Percentiles rank a stretch among this genome's conserved stretches.
Evolutionary conservation across 768 basidiomycete genomes (phyloP).

Genomic region (Amanita inopinata): DNA sequence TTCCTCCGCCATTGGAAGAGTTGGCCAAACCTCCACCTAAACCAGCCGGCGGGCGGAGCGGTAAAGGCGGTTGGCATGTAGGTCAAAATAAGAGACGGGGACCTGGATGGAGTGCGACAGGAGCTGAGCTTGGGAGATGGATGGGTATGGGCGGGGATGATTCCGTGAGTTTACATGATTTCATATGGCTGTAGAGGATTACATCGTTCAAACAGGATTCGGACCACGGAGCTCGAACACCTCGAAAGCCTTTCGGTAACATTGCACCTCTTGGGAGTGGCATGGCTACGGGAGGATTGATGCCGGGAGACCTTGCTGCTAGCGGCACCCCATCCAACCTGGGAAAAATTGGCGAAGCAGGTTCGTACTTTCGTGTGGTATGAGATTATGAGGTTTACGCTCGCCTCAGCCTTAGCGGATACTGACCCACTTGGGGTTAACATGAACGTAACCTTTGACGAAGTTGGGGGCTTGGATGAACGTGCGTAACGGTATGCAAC

Average conservation of each 20-base stretch:
- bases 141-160: constrained; percentile 69
- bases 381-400: constrained; percentile 12
- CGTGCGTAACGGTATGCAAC: constrained; percentile 32
- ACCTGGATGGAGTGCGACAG: constrained; percentile 71
- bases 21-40: constrained; percentile 38
- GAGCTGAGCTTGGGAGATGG: constrained; percentile 69
- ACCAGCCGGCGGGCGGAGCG: constrained; percentile 20
- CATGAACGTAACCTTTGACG: constrained; percentile 89
- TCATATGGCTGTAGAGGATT: neutral
- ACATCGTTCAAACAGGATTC: constrained; percentile 44
- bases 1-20: constrained; percentile 75
- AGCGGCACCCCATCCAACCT: constrained; percentile 79
- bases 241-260: constrained; percentile 54
- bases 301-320: constrained; percentile 55
- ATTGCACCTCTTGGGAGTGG: constrained; percentile 45
- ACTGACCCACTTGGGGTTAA: constrained; percentile 94
- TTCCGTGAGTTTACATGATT: constrained; percentile 34
- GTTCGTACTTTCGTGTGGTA: constrained; percentile 26
- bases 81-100: constrained; percentile 31
- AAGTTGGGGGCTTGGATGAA: constrained; percentile 92
- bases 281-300: constrained; percentile 44
- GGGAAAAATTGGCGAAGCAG: constrained; percentile 75
- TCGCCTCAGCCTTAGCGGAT: constrained; percentile 68
- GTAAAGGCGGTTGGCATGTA: constrained; percentile 23
- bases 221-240: constrained; percentile 55